phyloP scores from a whole-genome alignment of 1,139 yeast genomes.

The Eremothecium gossypii region DNA sequence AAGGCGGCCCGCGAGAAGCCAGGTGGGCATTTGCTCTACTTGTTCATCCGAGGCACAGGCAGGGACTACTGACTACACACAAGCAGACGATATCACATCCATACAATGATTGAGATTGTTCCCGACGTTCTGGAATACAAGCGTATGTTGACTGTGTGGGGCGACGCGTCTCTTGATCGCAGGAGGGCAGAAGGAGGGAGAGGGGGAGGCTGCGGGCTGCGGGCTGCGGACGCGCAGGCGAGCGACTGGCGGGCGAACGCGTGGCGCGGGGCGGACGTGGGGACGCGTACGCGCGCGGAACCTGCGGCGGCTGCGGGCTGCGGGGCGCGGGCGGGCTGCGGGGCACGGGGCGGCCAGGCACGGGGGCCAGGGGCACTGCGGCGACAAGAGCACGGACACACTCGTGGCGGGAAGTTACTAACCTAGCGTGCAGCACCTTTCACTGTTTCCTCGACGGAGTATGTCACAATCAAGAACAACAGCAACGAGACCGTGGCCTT shows the following conservation, averaged over 20 bases:
- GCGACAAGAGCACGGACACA: too few species aligned
- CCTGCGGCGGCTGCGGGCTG: too few species aligned
- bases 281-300: neutral
- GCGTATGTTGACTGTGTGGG: conserved; percentile 43
- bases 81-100: too few species aligned
- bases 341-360: too few species aligned
- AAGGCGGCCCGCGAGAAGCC: conserved; percentile 1
- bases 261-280: neutral
- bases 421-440: conserved; percentile 41
- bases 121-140: conserved; percentile 48
- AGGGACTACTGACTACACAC: too few species aligned
- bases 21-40: conserved; percentile 2
- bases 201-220: neutral
- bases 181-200: neutral
- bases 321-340: too few species aligned
- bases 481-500: conserved; percentile 59
- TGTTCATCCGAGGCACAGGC: neutral
- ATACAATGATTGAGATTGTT: conserved; percentile 24
- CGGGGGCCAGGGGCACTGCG: too few species aligned
- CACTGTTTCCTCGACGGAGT: conserved; percentile 61
- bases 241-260: neutral
- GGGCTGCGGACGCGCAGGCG: neutral
- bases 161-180: too few species aligned
- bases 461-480: conserved; percentile 59
- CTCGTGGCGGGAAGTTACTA: neutral